phyloP scores from a whole-genome alignment of 2,329 filamentous ascomycete species.

The Fusarium tupiense region DNA sequence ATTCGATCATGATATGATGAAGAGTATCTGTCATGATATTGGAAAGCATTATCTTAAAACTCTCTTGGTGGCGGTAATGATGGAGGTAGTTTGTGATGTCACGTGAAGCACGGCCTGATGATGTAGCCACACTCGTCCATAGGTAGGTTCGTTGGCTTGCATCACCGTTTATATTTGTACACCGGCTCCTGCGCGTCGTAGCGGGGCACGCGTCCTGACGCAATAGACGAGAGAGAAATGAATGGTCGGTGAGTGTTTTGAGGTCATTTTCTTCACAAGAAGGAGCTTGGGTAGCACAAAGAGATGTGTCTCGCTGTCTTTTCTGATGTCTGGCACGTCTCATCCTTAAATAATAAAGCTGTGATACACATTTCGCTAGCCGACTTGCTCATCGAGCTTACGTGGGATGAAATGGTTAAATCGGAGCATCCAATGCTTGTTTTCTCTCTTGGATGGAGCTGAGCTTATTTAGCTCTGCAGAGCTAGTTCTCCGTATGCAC shows the following conservation, averaged over 20 bases:
- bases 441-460: not conserved
- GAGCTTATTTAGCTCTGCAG: constrained; percentile 2
- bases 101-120: constrained; percentile 28
- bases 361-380: constrained; percentile 13
- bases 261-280: not conserved
- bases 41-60: not conserved
- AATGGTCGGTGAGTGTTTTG: constrained; percentile 21
- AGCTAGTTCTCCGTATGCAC: constrained; percentile 5
- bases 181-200: constrained; percentile 19
- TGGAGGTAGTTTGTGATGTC: constrained; percentile 9
- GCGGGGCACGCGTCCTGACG: constrained; percentile 29
- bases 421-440: not conserved
- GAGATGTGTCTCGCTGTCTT: not conserved
- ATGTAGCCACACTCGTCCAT: constrained; percentile 29
- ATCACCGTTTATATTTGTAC: constrained; percentile 18
- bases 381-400: constrained; percentile 20
- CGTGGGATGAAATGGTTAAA: constrained; percentile 16
- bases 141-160: constrained; percentile 17
- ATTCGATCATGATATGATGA: not conserved
- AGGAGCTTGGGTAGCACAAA: not conserved
- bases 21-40: not conserved
- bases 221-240: constrained; percentile 15
- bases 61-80: constrained; percentile 2
- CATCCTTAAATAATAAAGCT: not conserved
- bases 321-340: constrained; percentile 16